Evolutionary conservation across 257 asterid genomes (phyloP), one percentile per base, ranked within the genome.

Genomic region (Capsicum baccatum): DNA sequence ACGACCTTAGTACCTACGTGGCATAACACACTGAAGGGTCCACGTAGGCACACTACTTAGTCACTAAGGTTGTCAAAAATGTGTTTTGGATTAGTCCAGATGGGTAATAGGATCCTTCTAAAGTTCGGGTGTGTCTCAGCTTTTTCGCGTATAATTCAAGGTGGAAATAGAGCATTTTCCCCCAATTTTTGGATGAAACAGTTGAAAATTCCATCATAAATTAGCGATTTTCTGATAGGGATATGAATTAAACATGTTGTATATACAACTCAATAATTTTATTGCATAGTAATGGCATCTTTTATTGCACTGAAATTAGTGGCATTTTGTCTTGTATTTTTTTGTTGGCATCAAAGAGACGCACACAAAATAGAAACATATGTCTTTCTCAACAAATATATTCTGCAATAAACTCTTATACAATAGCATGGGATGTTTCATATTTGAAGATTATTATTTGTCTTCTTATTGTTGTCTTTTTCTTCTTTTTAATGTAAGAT

Each of bases 381-480:
- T 52, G 81, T 52, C 48, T 76, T 76, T 76, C 63, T 76, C 81
- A 52, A 15, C 81, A 76, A 69, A 52, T 76, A 76, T 76, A 52
- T 76, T 76, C 81, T 76, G 81, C 63, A 76, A 76, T 26, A 52
- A 52, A 76, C 63, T 56, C 81, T 13, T 76, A 62, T 21, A 50
- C 48, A 52, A 76, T 54, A 76, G 17, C 37, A 71, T 71, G 79
- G 79, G 79, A 44, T 71, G 79, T 71, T 71, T 71, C 54, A 39
- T 69, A 14, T 69, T 69, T 68, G 56, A 50, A 21, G 81, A 74
- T 74, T 37, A 68, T 54, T 21, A 74, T 19, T 73, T 50, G 62
- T 74, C 59, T 50, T 54, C 50, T 19, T 74, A 7, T 50, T 21
- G 47, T 50, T 50, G 81, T 74, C 44, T 50, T 12, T 50, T 50